Evolutionary conservation across 306 rosid species (phyloP), one percentile per base, ranked within the genome.

Genomic region (Castanea mollissima): DNA sequence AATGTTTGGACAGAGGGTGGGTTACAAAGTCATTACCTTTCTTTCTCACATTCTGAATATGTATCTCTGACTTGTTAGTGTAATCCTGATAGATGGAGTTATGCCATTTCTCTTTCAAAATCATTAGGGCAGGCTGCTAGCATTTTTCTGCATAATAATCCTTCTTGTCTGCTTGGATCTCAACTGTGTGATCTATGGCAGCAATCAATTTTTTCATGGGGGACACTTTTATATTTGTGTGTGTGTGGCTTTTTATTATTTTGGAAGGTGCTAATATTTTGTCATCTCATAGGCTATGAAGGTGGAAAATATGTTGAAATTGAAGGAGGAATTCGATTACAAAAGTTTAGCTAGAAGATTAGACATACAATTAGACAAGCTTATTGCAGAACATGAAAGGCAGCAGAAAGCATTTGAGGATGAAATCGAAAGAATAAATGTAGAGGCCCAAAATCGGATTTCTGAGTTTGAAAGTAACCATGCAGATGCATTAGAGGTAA

Each of bases 1-100:
- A 84, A 90, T 88, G 97, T 96, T 96, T 81, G 99, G 99, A 83
- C 98, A 96, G 88, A 86, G 98, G 91, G 99, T 96, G 81, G 60
- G 94, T 84, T 83, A 63, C 71, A 12, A 73, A 70, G 69, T 81
- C 80, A 65, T 54, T 27, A 58, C 59, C 55, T 62, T 77, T 23
- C 73, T 78, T 69, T 52, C 67, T 51, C 21, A 56, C 58, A 67
- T 82, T 73, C 67, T 69, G 8, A 79, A 57, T 63, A 60, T 46
- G 16, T 67, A n/a, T 51, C 27, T 74, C 44, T 82, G 35, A 57
- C 23, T 25, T 59, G 78, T 73, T 72, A 25, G 46, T 55, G 23
- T 60, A 16, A 21, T 71, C 71, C 10, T 74, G 29, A 21, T 67
- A 16, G 16, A 46, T 52, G 46, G 31, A 41, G 15, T 49, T 44